These are phyloP conservation scores for Prunus fruticosa DNA, from an alignment of 306 rosid species.

Conservation along the genomic window DNA sequence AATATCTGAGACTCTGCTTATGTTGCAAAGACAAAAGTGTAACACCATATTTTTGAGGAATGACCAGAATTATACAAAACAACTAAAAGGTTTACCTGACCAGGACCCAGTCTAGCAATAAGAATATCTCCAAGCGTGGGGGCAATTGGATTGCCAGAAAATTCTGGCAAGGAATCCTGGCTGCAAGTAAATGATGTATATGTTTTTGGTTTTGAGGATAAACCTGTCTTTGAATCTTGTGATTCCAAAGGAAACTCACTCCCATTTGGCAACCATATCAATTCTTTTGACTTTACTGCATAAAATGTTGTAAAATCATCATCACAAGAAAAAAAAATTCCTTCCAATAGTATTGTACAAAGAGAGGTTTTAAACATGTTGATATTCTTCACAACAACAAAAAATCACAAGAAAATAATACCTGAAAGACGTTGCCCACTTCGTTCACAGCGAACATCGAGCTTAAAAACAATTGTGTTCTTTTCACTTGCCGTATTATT, in stretches of 20 bases:
- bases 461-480: slow-evolving; percentile 85
- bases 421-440: slow-evolving; percentile 57
- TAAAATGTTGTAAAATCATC: slow-evolving; percentile 23
- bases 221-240: slow-evolving; percentile 41
- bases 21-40: not conserved
- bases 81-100: slow-evolving; percentile 56
- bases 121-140: slow-evolving; percentile 52
- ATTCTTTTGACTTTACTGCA: slow-evolving; percentile 70
- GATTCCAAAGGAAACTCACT: slow-evolving; percentile 51
- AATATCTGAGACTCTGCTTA: not conserved
- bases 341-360: not conserved
- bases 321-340: not conserved
- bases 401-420: slow-evolving; percentile 15
- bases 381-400: not conserved
- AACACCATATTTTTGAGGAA: not conserved
- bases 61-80: not conserved
- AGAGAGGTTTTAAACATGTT: not conserved
- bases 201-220: slow-evolving; percentile 59
- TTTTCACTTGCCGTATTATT: slow-evolving; percentile 63
- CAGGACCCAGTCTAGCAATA: slow-evolving; percentile 76
- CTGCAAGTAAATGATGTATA: slow-evolving; percentile 79
- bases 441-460: slow-evolving; percentile 53
- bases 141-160: slow-evolving; percentile 47
- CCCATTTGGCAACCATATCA: slow-evolving; percentile 87
- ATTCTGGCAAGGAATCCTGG: slow-evolving; percentile 65